Evolutionary conservation across 352 stramenopile genomes (phyloP), one percentile per base, ranked within the genome.

Genomic region (Phytophthora meadii): DNA sequence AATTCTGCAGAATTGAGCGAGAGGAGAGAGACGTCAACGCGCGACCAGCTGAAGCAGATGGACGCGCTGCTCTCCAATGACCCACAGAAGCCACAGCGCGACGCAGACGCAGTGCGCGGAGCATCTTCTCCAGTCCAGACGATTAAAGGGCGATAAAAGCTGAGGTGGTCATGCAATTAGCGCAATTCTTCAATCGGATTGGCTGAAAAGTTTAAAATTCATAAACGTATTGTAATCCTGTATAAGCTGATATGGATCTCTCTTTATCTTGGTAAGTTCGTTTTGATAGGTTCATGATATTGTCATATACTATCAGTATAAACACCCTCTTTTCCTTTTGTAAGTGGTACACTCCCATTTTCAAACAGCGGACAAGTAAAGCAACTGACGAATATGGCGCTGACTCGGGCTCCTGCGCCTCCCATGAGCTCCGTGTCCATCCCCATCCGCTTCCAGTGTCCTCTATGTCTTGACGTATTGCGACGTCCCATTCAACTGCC

Each of bases 391-490:
- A 9, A 27, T 12, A 77, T 77, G 69, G 61, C 70, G 56, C 70
- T 72, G 42, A 75, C 65, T 51, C 50, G 61, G 70, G 9, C 51
- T 39, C 52, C 46, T 53, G 24, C 49, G 11, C 1, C 51, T 28
- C 56, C 52, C 24, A 15, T 48, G 3, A 52, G 25, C 49, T 68
- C 70, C 25, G 45, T 83, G 39, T 66, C 75, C 44, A 70, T 93
- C 36, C 71, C 85, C 24, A 77, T 84, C n/a, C 74, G 70, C 39
- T 90, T 83, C 65, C 83, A 94, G 68, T 94, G 85, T 61, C 85
- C 85, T 61, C 74, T 94, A 30, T 94, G 85, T 66, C 71, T 94
- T 10, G 85, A 94, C 51, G 80, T 94, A 30, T 63, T 94, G 55
- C 76, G 81, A 10, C 65, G 60, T 0, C 85, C 85, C 14, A 82